Evolutionary conservation across 176 grass and related monocot genomes (phyloP).

Genomic region (Avena sativa): DNA sequence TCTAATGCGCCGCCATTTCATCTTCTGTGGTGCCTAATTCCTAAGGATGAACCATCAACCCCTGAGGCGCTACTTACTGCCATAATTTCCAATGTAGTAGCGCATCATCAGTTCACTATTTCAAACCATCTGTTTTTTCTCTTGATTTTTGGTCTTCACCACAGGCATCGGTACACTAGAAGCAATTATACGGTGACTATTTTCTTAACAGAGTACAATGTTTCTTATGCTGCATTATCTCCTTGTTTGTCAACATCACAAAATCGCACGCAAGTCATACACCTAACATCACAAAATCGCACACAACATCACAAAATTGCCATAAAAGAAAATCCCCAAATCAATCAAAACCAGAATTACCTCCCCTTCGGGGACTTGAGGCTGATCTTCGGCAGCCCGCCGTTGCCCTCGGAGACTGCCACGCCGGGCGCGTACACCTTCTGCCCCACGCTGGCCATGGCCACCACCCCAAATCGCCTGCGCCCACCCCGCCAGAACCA

Average conservation of each 20-base stretch:
- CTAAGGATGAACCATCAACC: background rate
- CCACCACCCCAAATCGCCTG: slow-evolving; percentile 62
- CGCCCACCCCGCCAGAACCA: background rate
- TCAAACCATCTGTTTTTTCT: background rate
- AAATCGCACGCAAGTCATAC: background rate
- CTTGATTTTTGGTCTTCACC: background rate
- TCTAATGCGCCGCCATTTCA: background rate
- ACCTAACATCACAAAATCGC: background rate
- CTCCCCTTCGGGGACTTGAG: slow-evolving; percentile 81
- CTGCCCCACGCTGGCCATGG: slow-evolving; percentile 67
- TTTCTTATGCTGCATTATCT: slow-evolving; percentile 7
- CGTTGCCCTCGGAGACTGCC: slow-evolving; percentile 75
- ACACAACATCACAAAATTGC: background rate
- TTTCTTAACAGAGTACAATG: background rate
- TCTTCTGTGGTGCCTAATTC: background rate
- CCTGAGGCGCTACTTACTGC: background rate
- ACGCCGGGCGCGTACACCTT: slow-evolving; percentile 69
- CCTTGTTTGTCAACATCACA: background rate
- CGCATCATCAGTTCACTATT: background rate
- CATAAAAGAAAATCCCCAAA: slow-evolving; percentile 1
- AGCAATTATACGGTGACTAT: background rate
- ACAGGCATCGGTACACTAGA: background rate
- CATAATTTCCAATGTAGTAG: background rate
- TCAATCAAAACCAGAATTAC: slow-evolving; percentile 36
- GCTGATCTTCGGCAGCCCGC: slow-evolving; percentile 72